Base-by-base conservation (phyloP, 805 yeast genomes). In the Wickerhamiella domercqiae region DNA sequence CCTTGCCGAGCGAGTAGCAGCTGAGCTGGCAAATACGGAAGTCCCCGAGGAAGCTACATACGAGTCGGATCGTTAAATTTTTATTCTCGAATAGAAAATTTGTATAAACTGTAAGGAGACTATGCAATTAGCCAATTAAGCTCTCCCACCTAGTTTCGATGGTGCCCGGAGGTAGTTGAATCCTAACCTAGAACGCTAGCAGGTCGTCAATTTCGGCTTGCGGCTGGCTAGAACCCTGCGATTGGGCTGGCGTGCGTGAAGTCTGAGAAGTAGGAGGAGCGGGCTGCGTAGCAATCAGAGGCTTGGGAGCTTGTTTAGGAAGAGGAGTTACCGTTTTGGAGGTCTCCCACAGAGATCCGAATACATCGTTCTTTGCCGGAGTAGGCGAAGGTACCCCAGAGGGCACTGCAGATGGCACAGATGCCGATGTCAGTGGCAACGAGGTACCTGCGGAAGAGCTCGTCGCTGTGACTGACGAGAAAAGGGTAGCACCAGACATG, bases 301-400 rank as follows among this genome's bases (percentile, higher is more conserved):
- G 17, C 14, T 5, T 21, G n/a, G 40, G 29, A 16, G 32, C 32
- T 17, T 35, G 38, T 14, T 13, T 35, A 5, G 37, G 26, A 1
- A 39, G 17, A 7, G 45, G 39, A 17, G 39, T 19, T 16, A 36
- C 9, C 43, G 45, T 9, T 36, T 50, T 48, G 21, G 49, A 42
- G 19, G 44, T 31, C 35, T 46, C 51, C 66, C 66, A 62, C 34
- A 62, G 45, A 24, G 61, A 57, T 24, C 63, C 62, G 44, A 62
- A 62, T 3, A 57, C 59, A 40, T 62, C 66, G 37, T 43, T 47
- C 39, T 48, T 43, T 33, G 43, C 32, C 32, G 48, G 16, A 14
- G 50, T 36, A 2, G 52, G 28, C 3, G 41, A 20, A 29, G 32
- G 35, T n/a, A 51, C 9, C 4, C 46, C 33, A 13, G 51, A 36